A percentile compares a stretch with the other conserved stretches of the same genome.
phyloP scores from a whole-genome alignment of 192 early-diverging fungal species.

The Backusella luteola region DNA sequence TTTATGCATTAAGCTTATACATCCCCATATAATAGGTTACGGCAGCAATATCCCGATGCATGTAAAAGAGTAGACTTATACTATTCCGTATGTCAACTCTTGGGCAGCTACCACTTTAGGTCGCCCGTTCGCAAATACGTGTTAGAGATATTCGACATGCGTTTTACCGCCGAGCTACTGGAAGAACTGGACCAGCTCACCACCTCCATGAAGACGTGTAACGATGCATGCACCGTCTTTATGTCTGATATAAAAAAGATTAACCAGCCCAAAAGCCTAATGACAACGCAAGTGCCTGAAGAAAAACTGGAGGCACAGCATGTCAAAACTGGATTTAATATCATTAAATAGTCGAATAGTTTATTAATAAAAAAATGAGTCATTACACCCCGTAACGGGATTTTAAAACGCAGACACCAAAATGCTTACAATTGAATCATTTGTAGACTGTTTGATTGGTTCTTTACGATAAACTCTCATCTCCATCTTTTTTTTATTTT shows the following conservation, averaged over 20 bases:
- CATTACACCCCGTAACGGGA: background rate
- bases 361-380: slow-evolving; percentile 8
- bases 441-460: background rate
- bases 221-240: background rate
- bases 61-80: slow-evolving; percentile 60
- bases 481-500: background rate
- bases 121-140: slow-evolving; percentile 71
- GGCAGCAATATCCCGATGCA: slow-evolving; percentile 53
- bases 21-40: slow-evolving; percentile 42
- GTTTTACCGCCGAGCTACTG: slow-evolving; percentile 46
- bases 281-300: background rate
- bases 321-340: slow-evolving; percentile 14
- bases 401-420: background rate
- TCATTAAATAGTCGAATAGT: background rate
- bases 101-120: slow-evolving; percentile 68
- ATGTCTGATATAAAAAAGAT: slow-evolving; percentile 11
- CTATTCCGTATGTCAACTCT: slow-evolving; percentile 56
- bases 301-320: slow-evolving; percentile 17
- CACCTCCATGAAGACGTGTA: background rate
- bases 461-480: background rate
- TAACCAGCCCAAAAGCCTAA: background rate
- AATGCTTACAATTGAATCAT: slow-evolving; percentile 3
- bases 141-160: slow-evolving; percentile 74
- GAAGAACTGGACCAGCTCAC: slow-evolving; percentile 43
- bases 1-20: background rate